Base-by-base conservation (phyloP, 2,329 filamentous ascomycete species). In the Venturia effusa region DNA sequence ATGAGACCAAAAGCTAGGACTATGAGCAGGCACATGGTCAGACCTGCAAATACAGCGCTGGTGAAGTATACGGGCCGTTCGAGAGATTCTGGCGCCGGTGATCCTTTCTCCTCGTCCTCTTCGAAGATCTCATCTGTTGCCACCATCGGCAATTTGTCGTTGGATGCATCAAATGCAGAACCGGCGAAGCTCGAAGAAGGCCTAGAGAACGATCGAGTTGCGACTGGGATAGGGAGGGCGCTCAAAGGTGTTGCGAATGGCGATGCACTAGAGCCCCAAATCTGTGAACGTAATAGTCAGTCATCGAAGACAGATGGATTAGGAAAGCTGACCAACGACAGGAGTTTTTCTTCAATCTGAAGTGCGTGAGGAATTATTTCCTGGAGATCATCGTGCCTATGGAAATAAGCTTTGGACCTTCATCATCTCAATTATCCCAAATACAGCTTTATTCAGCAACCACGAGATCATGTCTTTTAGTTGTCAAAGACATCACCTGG, bases 381-480 rank as follows among this genome's bases (percentile, higher is more conserved):
- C 61, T 75, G 74, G 17, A 77, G 66, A 48, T 77, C 74, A 64
- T 79, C 76, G 64, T 77, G 75, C 77, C 78, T 45, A 17, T 45
- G 43, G 22, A 59, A 24, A 19, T 45, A 4, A 39, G 37, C 37
- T 15, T 39, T 39, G 37, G 37, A 39, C 10, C 10, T 15, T 39
- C 37, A 15, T 39, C 10, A 15, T 11, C 15, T 11, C 34, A 37
- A 6, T 37, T 11, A 11, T 11, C 34, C 34, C 5, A 37, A 37
- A 37, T 37, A 6, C 34, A 37, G 11, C 34, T 11, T 6, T 37
- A 5, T 37, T 37, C 34, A 11, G 11, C 5, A 37, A 37, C 11
- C 34, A 6, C 34, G 11, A 37, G 34, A 37, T 37, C 34, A 37
- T n/a, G n/a, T n/a, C n/a, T n/a, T n/a, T n/a, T n/a, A n/a, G n/a